Percentiles rank a stretch among this genome's conserved stretches.
phyloP scores from a whole-genome alignment of 23 red algal species.

The Agarophyton chilense region DNA sequence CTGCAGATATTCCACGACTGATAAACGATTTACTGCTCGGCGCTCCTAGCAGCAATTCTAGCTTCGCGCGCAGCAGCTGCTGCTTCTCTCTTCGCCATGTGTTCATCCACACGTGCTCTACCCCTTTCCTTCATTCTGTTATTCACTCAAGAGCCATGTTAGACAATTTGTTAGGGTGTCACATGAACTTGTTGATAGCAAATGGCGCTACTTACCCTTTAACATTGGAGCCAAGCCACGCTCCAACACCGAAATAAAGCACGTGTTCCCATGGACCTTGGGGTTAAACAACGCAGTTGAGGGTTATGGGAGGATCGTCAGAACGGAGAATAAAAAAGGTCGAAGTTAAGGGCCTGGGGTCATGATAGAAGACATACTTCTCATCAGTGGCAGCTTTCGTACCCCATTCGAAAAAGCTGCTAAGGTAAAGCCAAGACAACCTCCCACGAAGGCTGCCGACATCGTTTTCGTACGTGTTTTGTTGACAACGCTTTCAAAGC shows the following conservation, averaged over 20 bases:
- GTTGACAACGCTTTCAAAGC: not conserved
- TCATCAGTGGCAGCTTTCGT: conserved; percentile 62
- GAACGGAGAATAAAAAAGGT: not conserved
- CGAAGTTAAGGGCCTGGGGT: not conserved
- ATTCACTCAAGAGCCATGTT: not conserved
- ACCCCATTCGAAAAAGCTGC: conserved; percentile 48
- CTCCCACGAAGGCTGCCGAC: conserved; percentile 11
- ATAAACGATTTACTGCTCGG: conserved; percentile 2
- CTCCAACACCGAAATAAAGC: conserved; percentile 32
- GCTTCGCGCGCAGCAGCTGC: conserved; percentile 19
- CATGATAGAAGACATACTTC: conserved; percentile 16
- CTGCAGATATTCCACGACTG: not conserved
- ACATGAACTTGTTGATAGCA: not conserved
- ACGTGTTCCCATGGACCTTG: conserved; percentile 71
- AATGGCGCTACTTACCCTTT: conserved; percentile 27
- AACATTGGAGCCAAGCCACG: conserved; percentile 29
- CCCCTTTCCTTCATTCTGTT: conserved; percentile 26
- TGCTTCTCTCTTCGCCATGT: conserved; percentile 33
- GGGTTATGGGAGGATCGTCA: not conserved
- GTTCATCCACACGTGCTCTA: conserved; percentile 8
- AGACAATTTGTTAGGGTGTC: not conserved
- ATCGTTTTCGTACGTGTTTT: not conserved
- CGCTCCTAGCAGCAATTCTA: conserved; percentile 27
- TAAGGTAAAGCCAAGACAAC: conserved; percentile 20
- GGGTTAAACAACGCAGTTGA: too few species aligned